These are phyloP conservation scores for Sphagnum tenellum DNA, from an alignment of 225 moss, liverwort and hornwort species.

Conservation along the genomic window DNA sequence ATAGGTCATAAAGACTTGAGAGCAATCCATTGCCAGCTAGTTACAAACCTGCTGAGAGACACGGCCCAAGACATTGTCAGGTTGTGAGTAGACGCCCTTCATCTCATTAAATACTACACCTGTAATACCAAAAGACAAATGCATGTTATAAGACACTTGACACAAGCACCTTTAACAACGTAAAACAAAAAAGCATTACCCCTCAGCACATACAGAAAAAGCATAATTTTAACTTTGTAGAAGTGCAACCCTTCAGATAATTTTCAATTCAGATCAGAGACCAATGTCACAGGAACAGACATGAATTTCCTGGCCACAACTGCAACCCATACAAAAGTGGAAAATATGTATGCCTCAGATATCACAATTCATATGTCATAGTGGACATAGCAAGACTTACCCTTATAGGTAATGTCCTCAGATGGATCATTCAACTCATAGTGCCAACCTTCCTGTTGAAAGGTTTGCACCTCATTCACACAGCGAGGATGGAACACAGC, in stretches of 20 bases:
- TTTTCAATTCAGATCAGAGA: too few species aligned
- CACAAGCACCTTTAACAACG: too few species aligned
- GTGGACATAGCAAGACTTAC: conserved; percentile 16
- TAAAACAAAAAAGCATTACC: too few species aligned
- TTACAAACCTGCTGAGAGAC: conserved; percentile 75
- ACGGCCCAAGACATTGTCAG: conserved; percentile 86
- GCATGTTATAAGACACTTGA: neutral
- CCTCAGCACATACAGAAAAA: too few species aligned
- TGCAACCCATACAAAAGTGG: neutral
- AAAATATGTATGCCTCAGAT: neutral
- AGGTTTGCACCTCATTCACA: conserved; percentile 77
- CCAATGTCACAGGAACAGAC: neutral
- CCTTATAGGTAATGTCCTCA: conserved; percentile 90
- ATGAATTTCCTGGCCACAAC: neutral
- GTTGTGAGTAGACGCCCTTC: conserved; percentile 99
- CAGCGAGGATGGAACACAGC: conserved; percentile 92
- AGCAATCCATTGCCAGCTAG: too few species aligned
- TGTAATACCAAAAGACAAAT: conserved; percentile 11
- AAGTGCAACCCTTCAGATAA: neutral
- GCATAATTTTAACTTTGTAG: too few species aligned
- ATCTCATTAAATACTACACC: conserved; percentile 99
- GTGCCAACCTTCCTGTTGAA: conserved; percentile 99
- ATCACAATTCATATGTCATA: too few species aligned
- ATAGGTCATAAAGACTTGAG: too few species aligned
- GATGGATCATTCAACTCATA: conserved; percentile 92